These are phyloP conservation scores for Candida piceae DNA, from an alignment of 805 yeast genomes.

Conservation along the genomic window DNA sequence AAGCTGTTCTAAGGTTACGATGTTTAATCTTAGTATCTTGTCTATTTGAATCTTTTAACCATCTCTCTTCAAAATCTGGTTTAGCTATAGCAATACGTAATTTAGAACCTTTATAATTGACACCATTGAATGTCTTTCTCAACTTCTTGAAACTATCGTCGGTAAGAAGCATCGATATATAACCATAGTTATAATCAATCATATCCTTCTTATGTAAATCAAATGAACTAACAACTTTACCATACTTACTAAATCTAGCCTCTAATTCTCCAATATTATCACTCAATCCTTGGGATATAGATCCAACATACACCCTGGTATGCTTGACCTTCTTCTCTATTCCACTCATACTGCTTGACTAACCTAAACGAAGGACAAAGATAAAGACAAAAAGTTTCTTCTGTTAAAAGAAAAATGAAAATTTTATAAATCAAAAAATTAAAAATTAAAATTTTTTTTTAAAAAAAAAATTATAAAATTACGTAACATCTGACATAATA, in stretches of 20 bases:
- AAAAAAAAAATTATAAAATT: too few species aligned
- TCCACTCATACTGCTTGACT: background rate
- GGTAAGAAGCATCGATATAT: conserved; percentile 51
- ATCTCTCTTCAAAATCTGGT: conserved; percentile 41
- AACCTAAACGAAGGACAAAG: too few species aligned
- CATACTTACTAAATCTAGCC: conserved; percentile 58
- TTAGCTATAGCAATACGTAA: conserved; percentile 60
- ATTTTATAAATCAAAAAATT: too few species aligned
- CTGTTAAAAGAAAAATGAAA: too few species aligned
- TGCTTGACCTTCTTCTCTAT: background rate
- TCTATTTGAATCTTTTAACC: conserved; percentile 42
- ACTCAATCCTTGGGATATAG: conserved; percentile 51
- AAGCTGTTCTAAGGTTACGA: conserved; percentile 28
- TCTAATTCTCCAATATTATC: conserved; percentile 42
- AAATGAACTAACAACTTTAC: conserved; percentile 42
- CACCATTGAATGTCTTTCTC: conserved; percentile 58
- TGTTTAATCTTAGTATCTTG: conserved; percentile 31
- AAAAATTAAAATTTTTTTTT: too few species aligned
- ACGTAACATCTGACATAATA: too few species aligned
- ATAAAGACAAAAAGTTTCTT: too few species aligned
- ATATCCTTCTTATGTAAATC: conserved; percentile 53
- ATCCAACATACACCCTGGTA: conserved; percentile 55
- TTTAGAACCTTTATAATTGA: conserved; percentile 68
- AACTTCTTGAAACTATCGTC: conserved; percentile 44
- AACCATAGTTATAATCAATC: conserved; percentile 58